Conservation (phyloP, 192 early-diverging fungal genomes). For the Chytriomyces hyalinus region DNA sequence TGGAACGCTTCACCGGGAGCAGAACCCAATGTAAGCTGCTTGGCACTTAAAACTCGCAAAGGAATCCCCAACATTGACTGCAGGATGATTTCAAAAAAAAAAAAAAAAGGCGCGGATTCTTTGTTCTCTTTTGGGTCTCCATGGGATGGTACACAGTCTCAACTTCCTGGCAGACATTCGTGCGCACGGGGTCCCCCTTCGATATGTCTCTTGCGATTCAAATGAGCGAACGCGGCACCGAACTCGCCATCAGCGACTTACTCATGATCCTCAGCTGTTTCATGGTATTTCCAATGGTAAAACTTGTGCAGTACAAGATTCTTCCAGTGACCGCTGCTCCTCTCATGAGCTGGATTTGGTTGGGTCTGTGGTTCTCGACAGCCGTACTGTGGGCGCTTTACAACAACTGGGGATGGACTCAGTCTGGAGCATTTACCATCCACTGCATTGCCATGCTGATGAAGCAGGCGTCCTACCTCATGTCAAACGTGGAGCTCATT, state of each 20-base stretch:
- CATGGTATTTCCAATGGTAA: conserved; percentile 66
- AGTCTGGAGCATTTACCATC: conserved; percentile 87
- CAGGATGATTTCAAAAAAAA: too few relatives aligned
- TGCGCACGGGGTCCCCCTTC: conserved; percentile 58
- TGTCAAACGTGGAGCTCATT: conserved; percentile 74
- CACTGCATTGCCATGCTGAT: conserved; percentile 93
- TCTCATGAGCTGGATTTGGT: conserved; percentile 62
- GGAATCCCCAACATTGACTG: too few relatives aligned
- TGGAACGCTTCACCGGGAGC: conserved; percentile 2
- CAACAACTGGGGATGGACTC: conserved; percentile 86
- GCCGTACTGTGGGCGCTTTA: conserved; percentile 42
- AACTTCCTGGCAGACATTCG: conserved; percentile 61
- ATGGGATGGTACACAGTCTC: conserved; percentile 72
- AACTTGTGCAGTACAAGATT: conserved; percentile 56
- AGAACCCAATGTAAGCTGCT: conserved; percentile 16
- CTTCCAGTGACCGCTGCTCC: conserved; percentile 50
- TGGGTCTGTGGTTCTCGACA: conserved; percentile 48
- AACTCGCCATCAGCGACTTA: conserved; percentile 74
- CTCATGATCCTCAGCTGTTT: conserved; percentile 70
- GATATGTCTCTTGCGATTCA: conserved; percentile 57
- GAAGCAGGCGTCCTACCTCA: conserved; percentile 94
- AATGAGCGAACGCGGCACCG: conserved; percentile 67
- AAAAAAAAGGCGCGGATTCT: conserved; percentile 65
- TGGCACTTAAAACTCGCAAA: neutral
- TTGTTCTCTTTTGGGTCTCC: conserved; percentile 81